Conservation (phyloP, 495 filamentous ascomycete genomes). For the Pyrenopolyporus hunteri region DNA sequence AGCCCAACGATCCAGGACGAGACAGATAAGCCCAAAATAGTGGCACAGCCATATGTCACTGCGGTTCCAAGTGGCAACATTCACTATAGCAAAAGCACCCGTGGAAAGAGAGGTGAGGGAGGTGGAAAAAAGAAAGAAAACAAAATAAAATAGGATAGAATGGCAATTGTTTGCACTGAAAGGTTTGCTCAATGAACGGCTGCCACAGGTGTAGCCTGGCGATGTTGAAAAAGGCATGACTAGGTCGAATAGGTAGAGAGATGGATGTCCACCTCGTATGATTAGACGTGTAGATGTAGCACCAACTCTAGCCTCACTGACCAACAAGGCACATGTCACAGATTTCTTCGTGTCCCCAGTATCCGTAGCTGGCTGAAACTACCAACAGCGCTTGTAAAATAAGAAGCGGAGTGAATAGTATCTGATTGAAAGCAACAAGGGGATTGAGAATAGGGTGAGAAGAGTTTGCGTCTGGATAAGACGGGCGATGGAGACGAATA, state of each 20-base stretch:
- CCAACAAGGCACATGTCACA: constrained; percentile 27
- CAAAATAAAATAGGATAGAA: no score
- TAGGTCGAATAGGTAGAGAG: constrained; percentile 1
- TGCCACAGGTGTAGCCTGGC: not conserved
- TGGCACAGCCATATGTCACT: constrained; percentile 30
- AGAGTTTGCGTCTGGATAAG: not conserved
- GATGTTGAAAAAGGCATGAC: constrained; percentile 2
- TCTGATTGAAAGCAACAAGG: not conserved
- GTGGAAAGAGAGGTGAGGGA: not conserved
- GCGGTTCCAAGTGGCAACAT: constrained; percentile 24
- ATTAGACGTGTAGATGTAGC: not conserved
- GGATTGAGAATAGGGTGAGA: not conserved
- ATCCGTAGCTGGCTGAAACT: constrained; percentile 13
- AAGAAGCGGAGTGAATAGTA: constrained; percentile 16
- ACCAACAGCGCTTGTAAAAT: constrained; percentile 2
- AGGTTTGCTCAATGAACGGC: no score
- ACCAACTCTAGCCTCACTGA: constrained; percentile 9
- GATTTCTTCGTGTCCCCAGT: constrained; percentile 12
- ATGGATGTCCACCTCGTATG: constrained; percentile 5
- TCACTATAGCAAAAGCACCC: constrained; percentile 18
- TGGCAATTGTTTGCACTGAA: not conserved
- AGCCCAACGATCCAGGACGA: constrained; percentile 37
- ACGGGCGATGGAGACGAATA: no score
- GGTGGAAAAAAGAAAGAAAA: no score
- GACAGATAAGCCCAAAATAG: constrained; percentile 35